A percentile compares a stretch with the other conserved stretches of the same genome.
These are phyloP conservation scores for Pleurotus sapidus DNA, from an alignment of 768 basidiomycete genomes.

Conservation along the genomic window DNA sequence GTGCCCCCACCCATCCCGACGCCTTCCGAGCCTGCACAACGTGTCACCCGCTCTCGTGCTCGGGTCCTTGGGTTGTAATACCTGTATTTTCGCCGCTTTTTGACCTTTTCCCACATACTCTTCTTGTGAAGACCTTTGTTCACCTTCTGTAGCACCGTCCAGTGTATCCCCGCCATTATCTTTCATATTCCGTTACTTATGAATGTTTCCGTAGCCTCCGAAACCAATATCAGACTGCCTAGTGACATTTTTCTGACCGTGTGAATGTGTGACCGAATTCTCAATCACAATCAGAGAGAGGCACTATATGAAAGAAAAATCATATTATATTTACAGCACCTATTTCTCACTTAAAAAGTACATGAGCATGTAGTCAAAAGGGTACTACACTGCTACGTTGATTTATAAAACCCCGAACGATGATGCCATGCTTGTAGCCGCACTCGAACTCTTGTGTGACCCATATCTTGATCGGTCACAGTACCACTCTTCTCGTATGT, in stretches of 20 bases:
- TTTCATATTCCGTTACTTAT: neutral
- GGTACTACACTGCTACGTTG: neutral
- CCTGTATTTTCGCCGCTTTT: neutral
- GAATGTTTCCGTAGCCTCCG: neutral
- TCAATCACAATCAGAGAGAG: neutral
- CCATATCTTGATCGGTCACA: neutral
- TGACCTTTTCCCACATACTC: neutral
- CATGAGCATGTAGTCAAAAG: neutral
- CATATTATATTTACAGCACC: neutral
- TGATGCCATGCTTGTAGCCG: neutral
- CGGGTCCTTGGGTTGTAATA: neutral
- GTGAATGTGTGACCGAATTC: neutral
- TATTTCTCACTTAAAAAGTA: neutral
- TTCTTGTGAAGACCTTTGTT: neutral
- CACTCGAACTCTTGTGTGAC: neutral
- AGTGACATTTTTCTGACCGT: neutral
- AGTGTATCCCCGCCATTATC: neutral
- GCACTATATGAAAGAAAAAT: neutral
- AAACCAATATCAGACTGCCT: neutral
- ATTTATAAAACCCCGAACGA: neutral
- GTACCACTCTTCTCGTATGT: neutral
- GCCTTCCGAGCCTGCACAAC: neutral
- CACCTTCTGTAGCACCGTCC: neutral
- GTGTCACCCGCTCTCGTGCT: neutral
- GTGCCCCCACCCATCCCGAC: neutral